Base-by-base conservation (phyloP, 2,329 filamentous ascomycete species). In the Nigrograna mackinnonii region DNA sequence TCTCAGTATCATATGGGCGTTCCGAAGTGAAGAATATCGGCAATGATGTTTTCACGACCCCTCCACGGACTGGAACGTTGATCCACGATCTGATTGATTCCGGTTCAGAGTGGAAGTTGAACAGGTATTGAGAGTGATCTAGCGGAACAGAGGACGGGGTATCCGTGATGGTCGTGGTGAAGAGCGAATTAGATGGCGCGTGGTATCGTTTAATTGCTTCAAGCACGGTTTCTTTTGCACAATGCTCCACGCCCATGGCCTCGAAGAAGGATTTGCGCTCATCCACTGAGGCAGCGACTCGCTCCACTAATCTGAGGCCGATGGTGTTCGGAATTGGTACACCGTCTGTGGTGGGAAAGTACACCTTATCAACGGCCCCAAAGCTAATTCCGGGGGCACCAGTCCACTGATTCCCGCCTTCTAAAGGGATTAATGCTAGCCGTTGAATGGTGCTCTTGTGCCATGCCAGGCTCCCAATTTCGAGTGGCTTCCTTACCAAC, bases 171-270 rank as follows among this genome's bases (percentile, higher is more conserved):
- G n/a, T n/a, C n/a, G n/a, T n/a, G n/a, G n/a, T n/a, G n/a, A n/a
- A n/a, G n/a, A n/a, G n/a, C n/a, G n/a, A n/a, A n/a, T n/a, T n/a
- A n/a, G n/a, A n/a, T n/a, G n/a, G n/a, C n/a, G n/a, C n/a, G n/a
- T n/a, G n/a, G n/a, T n/a, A n/a, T n/a, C n/a, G 13, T 38, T 43
- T 28, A 22, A 54, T 56, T 16, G 39, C 42, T 1, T 21, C 18
- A 12, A 56, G n/a, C 1, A 54, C 49, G 6, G 28, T 35, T 16
- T 43, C 42, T 32, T 40, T 41, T 4, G 41, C 24, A 31, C 47
- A 58, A 5, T 52, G 46, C 30, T 49, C 30, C 3, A 58, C 53
- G 4, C 55, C 55, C 30, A 55, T 22, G 6, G 30, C 22, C 22
- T 26, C 32, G 39, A 44, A 57, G 4, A 58, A 42, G 4, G 19